A percentile compares a stretch with the other conserved stretches of the same genome.
These are phyloP conservation scores for Leishmania tropica DNA, from an alignment of 208 protist genomes.

Conservation along the genomic window DNA sequence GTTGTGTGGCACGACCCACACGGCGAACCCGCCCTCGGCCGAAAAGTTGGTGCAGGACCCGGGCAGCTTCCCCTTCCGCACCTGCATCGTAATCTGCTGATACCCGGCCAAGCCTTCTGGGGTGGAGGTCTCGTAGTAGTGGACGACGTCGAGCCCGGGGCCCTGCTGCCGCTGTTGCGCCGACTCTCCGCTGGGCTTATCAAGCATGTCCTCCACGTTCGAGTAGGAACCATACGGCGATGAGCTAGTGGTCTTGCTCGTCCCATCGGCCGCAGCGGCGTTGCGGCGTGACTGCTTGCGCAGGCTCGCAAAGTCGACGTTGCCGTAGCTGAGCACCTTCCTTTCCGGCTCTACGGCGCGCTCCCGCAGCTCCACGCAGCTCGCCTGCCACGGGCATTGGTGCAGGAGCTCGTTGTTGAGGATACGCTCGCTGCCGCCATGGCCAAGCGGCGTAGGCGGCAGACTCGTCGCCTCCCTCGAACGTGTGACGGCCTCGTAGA, in stretches of 20 bases:
- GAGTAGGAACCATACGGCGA: slow-evolving; percentile 19
- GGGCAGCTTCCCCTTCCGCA: slow-evolving; percentile 28
- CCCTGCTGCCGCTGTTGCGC: slow-evolving; percentile 4
- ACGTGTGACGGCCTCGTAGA: slow-evolving; percentile 30
- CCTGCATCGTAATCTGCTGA: slow-evolving; percentile 31
- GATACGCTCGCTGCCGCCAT: slow-evolving; percentile 38
- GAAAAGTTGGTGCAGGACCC: slow-evolving; percentile 35
- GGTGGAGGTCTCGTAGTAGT: slow-evolving; percentile 43
- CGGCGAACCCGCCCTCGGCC: slow-evolving; percentile 33
- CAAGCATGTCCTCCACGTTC: slow-evolving; percentile 30
- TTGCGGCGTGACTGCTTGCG: slow-evolving; percentile 3
- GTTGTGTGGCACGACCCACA: slow-evolving; percentile 33
- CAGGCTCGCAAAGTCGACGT: slow-evolving; percentile 34
- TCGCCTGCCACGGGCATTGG: slow-evolving; percentile 37
- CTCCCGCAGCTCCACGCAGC: slow-evolving; percentile 39
- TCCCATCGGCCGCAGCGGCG: not conserved
- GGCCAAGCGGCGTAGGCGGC: slow-evolving; percentile 27
- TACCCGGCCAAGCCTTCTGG: slow-evolving; percentile 33
- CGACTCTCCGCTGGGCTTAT: not conserved
- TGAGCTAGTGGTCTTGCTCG: not conserved
- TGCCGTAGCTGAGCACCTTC: slow-evolving; percentile 25
- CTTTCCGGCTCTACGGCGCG: slow-evolving; percentile 18
- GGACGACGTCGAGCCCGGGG: slow-evolving; percentile 36
- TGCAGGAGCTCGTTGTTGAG: slow-evolving; percentile 38
- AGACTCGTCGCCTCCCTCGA: slow-evolving; percentile 19